These are phyloP conservation scores for Actinomortierella wolfii DNA, from an alignment of 371 early-diverging fungal species.

Conservation along the genomic window DNA sequence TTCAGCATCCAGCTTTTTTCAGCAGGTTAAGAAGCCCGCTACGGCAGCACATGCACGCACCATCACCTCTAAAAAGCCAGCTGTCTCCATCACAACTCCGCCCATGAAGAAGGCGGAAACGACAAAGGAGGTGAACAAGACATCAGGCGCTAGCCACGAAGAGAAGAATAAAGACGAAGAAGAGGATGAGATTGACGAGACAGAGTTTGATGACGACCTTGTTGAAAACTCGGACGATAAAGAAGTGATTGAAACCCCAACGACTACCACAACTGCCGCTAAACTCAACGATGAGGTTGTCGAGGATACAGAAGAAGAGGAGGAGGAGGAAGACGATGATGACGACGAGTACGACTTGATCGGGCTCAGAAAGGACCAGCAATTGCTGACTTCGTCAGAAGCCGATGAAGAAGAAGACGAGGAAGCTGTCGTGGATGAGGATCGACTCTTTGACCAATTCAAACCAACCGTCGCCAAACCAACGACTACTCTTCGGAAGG, in stretches of 20 bases:
- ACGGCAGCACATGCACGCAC: constrained; percentile 13
- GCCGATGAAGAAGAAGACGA: constrained; percentile 7
- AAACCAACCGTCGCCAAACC: constrained; percentile 3
- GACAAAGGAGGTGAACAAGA: background rate
- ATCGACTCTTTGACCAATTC: constrained; percentile 15
- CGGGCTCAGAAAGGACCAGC: background rate
- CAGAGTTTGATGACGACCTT: constrained; percentile 12
- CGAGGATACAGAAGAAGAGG: constrained; percentile 9
- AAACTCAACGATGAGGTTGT: background rate
- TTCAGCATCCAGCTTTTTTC: constrained; percentile 12
- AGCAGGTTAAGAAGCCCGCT: constrained; percentile 32
- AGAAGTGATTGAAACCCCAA: too few species aligned
- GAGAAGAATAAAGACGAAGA: background rate
- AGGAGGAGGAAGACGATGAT: constrained; percentile 17
- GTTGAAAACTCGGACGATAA: too few species aligned
- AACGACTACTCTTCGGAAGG: constrained; percentile 3
- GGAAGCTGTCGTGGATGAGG: constrained; percentile 6
- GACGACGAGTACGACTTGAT: background rate
- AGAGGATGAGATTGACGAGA: constrained; percentile 13
- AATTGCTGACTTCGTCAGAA: background rate
- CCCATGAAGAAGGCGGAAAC: background rate
- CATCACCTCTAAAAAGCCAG: constrained; percentile 19
- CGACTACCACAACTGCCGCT: too few species aligned
- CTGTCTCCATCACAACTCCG: background rate
- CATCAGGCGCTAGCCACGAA: background rate